Base-by-base conservation (phyloP, 75 land plant species). In the Ceratopteris richardii region DNA sequence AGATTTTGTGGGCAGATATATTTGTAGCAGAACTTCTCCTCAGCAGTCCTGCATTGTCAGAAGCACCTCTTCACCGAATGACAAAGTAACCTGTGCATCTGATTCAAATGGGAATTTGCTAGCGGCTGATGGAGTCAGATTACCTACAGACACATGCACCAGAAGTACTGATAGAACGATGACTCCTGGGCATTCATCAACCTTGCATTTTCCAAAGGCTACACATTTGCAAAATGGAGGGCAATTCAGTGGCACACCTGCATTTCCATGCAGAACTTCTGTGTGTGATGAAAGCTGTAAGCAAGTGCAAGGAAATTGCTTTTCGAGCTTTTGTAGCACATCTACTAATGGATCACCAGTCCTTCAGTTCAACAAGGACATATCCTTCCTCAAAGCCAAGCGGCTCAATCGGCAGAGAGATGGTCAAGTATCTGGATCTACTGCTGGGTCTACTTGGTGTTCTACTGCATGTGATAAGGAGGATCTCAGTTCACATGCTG, bases 201-300 rank as follows among this genome's bases (percentile, higher is more conserved):
- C 54, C 22, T 23, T 52, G 25, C 54, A 52, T 52, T 52, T 52
- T 52, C 54, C 54, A 2, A 18, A 26, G 4, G 54, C 54, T 3
- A 26, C 23, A 12, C 54, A 26, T 23, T 22, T 52, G 3, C 28
- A 23, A 18, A 2, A 26, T 12, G 23, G 29, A 19, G 27, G 24
- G 16, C 54, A 52, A 3, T 1, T 23, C n/a, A n/a, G n/a, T 22
- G 54, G 28, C 1, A 12, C 2, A 3, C 5, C 54, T 6, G 5
- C 28, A 24, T 26, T 22, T 11, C 25, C 54, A 24, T 14, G 5
- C 24, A 3, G 22, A 4, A 1, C 54, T 19, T 21, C 28, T 24
- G 22, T 2, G 12, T 18, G 50, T 21, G 50, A 46, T 46, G 50
- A 46, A 21, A 14, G 17, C 17, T 18, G 13, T 18, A 46, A 17